Conservation (phyloP, 495 filamentous ascomycete species). For the Barbatosphaeria neglecta region DNA sequence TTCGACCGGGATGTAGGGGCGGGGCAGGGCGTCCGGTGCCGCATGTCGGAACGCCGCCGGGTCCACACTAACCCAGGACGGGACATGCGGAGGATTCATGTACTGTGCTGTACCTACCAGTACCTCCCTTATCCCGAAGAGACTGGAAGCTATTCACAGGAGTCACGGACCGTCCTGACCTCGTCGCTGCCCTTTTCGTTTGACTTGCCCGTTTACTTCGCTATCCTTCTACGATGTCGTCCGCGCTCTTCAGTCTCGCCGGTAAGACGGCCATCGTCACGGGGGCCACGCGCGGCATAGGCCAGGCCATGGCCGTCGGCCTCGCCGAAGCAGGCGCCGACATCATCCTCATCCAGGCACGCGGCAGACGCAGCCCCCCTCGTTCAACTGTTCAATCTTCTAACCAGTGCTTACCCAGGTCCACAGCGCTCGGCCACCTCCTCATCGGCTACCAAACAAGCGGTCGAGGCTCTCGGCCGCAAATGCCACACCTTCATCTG, state of each 20-base stretch:
- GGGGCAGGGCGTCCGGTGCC: too few relatives aligned
- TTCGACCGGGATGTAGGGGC: not conserved
- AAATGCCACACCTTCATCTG: slow-evolving; percentile 1
- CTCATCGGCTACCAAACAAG: not conserved
- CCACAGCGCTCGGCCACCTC: not conserved
- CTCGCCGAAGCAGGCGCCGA: slow-evolving; percentile 60
- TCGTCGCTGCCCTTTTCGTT: not conserved
- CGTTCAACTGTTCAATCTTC: not conserved
- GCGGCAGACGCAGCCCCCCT: slow-evolving; percentile 3
- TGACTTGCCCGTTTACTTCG: too few relatives aligned
- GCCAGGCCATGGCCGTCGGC: slow-evolving; percentile 56
- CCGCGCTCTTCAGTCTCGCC: slow-evolving; percentile 14
- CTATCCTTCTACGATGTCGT: slow-evolving; percentile 2
- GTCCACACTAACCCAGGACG: too few relatives aligned
- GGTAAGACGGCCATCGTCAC: slow-evolving; percentile 58
- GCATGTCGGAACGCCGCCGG: not conserved
- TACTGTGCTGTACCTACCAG: too few relatives aligned
- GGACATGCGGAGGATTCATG: too few relatives aligned
- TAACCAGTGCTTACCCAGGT: not conserved
- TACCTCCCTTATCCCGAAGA: too few relatives aligned
- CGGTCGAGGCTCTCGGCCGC: not conserved
- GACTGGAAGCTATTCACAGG: too few relatives aligned
- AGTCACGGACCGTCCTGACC: too few relatives aligned
- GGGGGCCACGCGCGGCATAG: slow-evolving; percentile 61
- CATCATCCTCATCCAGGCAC: slow-evolving; percentile 41